Evolutionary conservation across 1,139 yeast genomes (phyloP).

Genomic region (Debaryomycetaceae sp.): DNA sequence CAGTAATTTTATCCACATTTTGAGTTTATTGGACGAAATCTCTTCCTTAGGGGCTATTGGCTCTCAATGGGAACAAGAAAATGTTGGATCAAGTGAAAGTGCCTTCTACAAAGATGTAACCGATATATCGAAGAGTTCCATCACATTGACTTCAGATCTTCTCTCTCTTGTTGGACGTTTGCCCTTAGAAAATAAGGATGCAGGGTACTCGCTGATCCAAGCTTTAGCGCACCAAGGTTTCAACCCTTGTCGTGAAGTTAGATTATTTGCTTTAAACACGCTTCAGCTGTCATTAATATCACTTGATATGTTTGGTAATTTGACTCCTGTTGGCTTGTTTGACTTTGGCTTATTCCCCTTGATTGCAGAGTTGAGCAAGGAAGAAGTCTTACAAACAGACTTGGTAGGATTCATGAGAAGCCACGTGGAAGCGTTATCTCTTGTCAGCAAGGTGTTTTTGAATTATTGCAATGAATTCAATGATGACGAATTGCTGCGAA

Average conservation of each 20-base stretch:
- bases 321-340: conserved; percentile 55
- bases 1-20: conserved; percentile 56
- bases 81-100: conserved; percentile 25
- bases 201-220: conserved; percentile 61
- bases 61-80: conserved; percentile 70
- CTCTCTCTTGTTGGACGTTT: conserved; percentile 26
- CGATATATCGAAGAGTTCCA: conserved; percentile 57
- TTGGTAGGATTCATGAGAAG: conserved; percentile 60
- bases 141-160: conserved; percentile 55
- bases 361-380: conserved; percentile 60
- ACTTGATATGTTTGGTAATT: conserved; percentile 19
- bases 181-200: conserved; percentile 28
- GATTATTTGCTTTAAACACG: conserved; percentile 58
- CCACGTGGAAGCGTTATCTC: conserved; percentile 61
- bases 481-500: conserved; percentile 19
- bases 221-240: conserved; percentile 86
- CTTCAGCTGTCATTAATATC: conserved; percentile 49
- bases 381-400: conserved; percentile 67
- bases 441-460: conserved; percentile 71
- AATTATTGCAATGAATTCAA: conserved; percentile 35
- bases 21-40: conserved; percentile 75
- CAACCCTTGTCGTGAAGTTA: conserved; percentile 78
- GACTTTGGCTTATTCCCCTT: conserved; percentile 76
- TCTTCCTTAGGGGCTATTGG: conserved; percentile 83
- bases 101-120: conserved; percentile 51